Evolutionary conservation across 2,329 filamentous ascomycete species (phyloP).

Genomic region (Fusarium sterilihyphosum): DNA sequence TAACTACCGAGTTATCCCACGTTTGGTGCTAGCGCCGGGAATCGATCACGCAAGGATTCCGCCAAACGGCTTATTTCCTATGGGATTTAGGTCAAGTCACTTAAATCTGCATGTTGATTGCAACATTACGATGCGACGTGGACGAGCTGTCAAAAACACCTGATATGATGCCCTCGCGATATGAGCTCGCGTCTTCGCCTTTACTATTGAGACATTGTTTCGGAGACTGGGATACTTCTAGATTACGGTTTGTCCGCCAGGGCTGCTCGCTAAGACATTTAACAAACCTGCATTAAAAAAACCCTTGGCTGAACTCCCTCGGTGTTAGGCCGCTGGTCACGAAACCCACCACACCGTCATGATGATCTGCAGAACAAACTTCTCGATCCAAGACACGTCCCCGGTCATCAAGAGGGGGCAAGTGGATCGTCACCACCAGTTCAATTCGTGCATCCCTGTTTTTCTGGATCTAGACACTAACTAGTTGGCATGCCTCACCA

Average conservation of each 20-base stretch:
- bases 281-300: neutral
- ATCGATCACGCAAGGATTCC: neutral
- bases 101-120: constrained; percentile 1
- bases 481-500: constrained; percentile 3
- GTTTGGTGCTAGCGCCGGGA: neutral
- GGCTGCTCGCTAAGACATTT: constrained; percentile 10
- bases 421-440: neutral
- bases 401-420: neutral
- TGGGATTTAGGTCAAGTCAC: neutral
- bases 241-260: neutral
- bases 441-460: constrained; percentile 10
- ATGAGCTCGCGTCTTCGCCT: accelerated
- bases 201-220: neutral
- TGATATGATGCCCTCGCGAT: neutral
- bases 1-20: neutral
- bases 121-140: neutral
- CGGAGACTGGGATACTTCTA: neutral
- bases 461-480: neutral
- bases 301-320: neutral
- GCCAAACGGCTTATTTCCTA: neutral
- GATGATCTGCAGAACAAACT: constrained; percentile 4
- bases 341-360: neutral
- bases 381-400: neutral
- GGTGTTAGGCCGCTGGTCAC: neutral
- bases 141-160: neutral